Conservation (phyloP, 208 protist genomes). For the Trypanosoma cruzi region DNA sequence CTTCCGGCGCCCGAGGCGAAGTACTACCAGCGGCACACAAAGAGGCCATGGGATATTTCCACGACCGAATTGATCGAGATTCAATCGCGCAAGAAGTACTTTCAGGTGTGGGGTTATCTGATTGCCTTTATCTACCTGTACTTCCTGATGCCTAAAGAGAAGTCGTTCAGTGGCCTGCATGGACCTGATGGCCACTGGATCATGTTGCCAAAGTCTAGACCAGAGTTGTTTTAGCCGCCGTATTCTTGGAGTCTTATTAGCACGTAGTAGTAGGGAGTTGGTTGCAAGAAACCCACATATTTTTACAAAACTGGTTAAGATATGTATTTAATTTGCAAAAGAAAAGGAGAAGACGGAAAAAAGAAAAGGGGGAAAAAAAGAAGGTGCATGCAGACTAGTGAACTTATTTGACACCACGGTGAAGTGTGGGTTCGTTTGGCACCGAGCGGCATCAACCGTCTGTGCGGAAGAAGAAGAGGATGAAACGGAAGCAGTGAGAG, state of each 20-base stretch:
- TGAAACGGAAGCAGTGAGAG: background rate
- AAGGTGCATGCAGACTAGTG: background rate
- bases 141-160: slow-evolving; percentile 93
- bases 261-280: slow-evolving; percentile 23
- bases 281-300: slow-evolving; percentile 3
- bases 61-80: slow-evolving; percentile 90
- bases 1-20: slow-evolving; percentile 83
- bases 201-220: slow-evolving; percentile 85
- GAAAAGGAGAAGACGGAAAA: background rate
- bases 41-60: slow-evolving; percentile 89
- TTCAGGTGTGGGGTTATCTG: slow-evolving; percentile 79
- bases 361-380: slow-evolving; percentile 5
- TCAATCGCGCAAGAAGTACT: slow-evolving; percentile 86
- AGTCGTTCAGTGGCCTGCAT: slow-evolving; percentile 83
- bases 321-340: background rate
- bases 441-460: background rate
- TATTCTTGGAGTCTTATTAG: slow-evolving; percentile 21
- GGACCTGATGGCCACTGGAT: slow-evolving; percentile 87
- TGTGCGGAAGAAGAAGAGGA: background rate
- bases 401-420: background rate
- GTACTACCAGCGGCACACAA: slow-evolving; percentile 91
- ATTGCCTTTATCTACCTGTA: slow-evolving; percentile 72
- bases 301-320: background rate
- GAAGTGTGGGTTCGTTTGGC: background rate
- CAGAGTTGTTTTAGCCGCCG: slow-evolving; percentile 80